phyloP scores from a whole-genome alignment of 352 stramenopile genomes.

The Globisporangium lucens region DNA sequence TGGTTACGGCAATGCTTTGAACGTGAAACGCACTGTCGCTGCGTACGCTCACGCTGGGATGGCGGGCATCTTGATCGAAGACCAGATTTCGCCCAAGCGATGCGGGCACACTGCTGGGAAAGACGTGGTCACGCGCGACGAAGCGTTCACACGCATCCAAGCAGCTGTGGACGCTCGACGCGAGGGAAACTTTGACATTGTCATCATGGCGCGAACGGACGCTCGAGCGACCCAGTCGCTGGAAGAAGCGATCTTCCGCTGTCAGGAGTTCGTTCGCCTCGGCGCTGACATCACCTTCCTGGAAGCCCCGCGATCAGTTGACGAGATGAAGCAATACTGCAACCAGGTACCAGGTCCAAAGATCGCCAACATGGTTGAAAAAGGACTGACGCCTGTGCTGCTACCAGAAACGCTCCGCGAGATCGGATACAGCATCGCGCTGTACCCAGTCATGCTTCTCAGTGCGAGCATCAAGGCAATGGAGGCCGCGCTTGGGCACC shows the following conservation, averaged over 20 bases:
- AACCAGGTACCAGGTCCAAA: conserved; percentile 87
- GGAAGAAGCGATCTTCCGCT: conserved; percentile 91
- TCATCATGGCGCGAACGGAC: conserved; percentile 95
- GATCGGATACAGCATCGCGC: conserved; percentile 93
- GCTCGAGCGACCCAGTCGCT: conserved; percentile 85
- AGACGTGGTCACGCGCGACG: conserved; percentile 78
- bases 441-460: conserved; percentile 93
- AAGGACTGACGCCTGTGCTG: conserved; percentile 91
- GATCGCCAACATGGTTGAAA: conserved; percentile 85
- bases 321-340: conserved; percentile 93
- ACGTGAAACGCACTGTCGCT: conserved; percentile 91
- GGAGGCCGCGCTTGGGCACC: conserved; percentile 80
- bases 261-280: conserved; percentile 87
- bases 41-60: conserved; percentile 89
- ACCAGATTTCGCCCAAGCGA: conserved; percentile 91
- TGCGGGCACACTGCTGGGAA: conserved; percentile 93
- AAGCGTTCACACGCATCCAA: conserved; percentile 82
- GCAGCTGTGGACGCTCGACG: conserved; percentile 88
- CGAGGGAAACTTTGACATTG: conserved; percentile 85
- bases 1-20: conserved; percentile 93
- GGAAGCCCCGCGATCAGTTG: conserved; percentile 86
- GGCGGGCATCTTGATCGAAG: conserved; percentile 94
- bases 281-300: conserved; percentile 96
- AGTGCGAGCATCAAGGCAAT: conserved; percentile 93
- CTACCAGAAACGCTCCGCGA: conserved; percentile 77